phyloP scores from a whole-genome alignment of 805 yeast species.

The Candida nanaspora region DNA sequence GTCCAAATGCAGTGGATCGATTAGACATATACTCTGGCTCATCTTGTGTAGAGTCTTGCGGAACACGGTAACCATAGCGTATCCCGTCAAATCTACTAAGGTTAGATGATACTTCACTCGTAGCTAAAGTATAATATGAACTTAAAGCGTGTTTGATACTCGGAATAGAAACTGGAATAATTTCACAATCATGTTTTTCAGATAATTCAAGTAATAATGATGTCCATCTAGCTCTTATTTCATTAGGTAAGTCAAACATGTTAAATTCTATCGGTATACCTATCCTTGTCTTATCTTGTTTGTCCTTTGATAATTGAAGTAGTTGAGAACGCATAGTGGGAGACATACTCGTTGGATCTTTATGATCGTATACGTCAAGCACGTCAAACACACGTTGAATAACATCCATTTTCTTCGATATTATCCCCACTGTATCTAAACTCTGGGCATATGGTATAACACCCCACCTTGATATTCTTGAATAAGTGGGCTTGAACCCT shows the following conservation, averaged over 20 bases:
- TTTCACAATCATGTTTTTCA: slow-evolving; percentile 39
- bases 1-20: slow-evolving; percentile 63
- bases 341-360: slow-evolving; percentile 72
- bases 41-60: slow-evolving; percentile 19
- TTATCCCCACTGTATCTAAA: slow-evolving; percentile 87
- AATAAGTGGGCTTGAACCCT: slow-evolving; percentile 94
- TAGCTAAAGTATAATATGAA: slow-evolving; percentile 79
- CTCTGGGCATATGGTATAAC: slow-evolving; percentile 90
- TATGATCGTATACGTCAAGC: slow-evolving; percentile 54
- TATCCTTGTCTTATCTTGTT: slow-evolving; percentile 30
- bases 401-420: slow-evolving; percentile 42
- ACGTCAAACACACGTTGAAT: slow-evolving; percentile 44
- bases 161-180: slow-evolving; percentile 66
- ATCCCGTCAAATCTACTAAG: slow-evolving; percentile 86
- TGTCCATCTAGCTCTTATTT: slow-evolving; percentile 41
- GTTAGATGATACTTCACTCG: slow-evolving; percentile 93
- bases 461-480: slow-evolving; percentile 88
- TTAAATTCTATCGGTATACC: slow-evolving; percentile 73
- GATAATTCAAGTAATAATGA: slow-evolving; percentile 36
- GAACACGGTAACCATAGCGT: slow-evolving; percentile 60
- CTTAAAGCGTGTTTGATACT: slow-evolving; percentile 60
- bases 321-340: slow-evolving; percentile 23
- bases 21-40: slow-evolving; percentile 42
- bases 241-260: slow-evolving; percentile 44
- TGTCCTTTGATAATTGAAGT: neutral